Evolutionary conservation across 2,329 filamentous ascomycete species (phyloP).

Genomic region (Stenocarpella maydis): DNA sequence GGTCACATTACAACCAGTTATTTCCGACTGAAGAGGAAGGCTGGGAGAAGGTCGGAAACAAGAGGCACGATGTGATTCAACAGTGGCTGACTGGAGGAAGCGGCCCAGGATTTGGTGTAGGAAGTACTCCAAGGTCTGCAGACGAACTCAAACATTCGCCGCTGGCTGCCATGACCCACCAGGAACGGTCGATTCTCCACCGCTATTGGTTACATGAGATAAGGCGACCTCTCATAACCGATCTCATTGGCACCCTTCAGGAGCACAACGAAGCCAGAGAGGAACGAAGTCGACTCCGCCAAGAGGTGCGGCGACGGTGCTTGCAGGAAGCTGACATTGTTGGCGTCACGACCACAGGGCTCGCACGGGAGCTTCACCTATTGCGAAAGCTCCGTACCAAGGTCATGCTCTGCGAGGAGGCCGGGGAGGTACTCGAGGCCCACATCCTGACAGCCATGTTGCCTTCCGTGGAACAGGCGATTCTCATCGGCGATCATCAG

Average conservation of each 20-base stretch:
- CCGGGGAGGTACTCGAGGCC: constrained; percentile 72
- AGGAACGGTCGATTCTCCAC: constrained; percentile 42
- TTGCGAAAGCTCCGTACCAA: constrained; percentile 60
- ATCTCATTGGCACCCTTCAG: constrained; percentile 29
- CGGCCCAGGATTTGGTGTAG: not conserved
- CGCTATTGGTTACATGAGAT: constrained; percentile 43
- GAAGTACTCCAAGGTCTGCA: not conserved
- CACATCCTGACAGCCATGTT: constrained; percentile 68
- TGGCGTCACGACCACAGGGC: constrained; percentile 66
- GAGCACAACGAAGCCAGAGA: constrained; percentile 30
- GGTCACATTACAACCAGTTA: not conserved
- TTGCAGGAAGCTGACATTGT: constrained; percentile 56
- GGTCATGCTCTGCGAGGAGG: constrained; percentile 72
- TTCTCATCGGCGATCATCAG: constrained; percentile 70
- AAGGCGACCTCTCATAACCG: constrained; percentile 37
- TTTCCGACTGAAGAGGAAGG: constrained; percentile 28
- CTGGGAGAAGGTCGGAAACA: constrained; percentile 27
- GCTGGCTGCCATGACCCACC: constrained; percentile 37
- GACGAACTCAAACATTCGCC: constrained; percentile 3
- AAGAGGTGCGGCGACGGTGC: constrained; percentile 49
- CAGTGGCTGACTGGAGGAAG: constrained; percentile 38
- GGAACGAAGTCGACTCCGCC: not conserved
- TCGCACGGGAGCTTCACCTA: constrained; percentile 59
- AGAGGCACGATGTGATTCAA: constrained; percentile 29
- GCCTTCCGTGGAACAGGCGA: constrained; percentile 66